Evolutionary conservation across 225 moss, liverwort and hornwort species (phyloP), one percentile per base, ranked within the genome.

Genomic region (Marchantia polymorpha): DNA sequence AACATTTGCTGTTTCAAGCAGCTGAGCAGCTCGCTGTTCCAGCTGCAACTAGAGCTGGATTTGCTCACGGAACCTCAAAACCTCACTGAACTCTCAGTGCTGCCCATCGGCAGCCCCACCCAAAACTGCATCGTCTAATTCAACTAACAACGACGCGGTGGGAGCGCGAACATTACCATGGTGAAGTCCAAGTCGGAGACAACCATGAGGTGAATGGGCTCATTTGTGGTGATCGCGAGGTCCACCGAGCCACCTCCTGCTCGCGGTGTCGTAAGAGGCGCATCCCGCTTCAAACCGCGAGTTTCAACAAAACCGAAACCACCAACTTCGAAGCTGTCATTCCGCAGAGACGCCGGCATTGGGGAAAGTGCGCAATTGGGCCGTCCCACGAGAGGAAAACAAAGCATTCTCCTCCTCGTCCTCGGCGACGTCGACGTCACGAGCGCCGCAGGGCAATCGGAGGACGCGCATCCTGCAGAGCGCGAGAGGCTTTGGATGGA

Each of bases 101-200:
- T 39, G 39, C 39, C 39, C 39, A 39, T 69, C 31, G 4, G 0
- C 7, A 0, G 17, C 47, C 3, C 31, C 46, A 51, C 16, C 19
- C n/a, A 72, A 10, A 39, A 14, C 47, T 72, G 8, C 7, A 51
- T 8, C 31, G 5, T 25, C 7, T 15, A 71, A 31, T 51, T 47
- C 69, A 69, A 22, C 26, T 17, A 69, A 69, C 19, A 17, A 48
- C 20, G 31, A 47, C 48, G 19, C 53, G 14, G 19, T 59, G 75
- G 13, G 61, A 52, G 54, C 12, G 30, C 4, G 54, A 12, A 22
- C 7, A 75, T 26, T 79, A 92, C 89, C 92, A 92, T 90, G 58
- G 90, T 92, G 78, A 77, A 53, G 77, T 92, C 92, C 81, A 92
- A 86, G 83, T 92, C 92, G 64, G 90, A 89, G 79, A 90, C 92